phyloP scores from a whole-genome alignment of 2,329 filamentous ascomycete genomes.

The Colletotrichum tofieldiae region DNA sequence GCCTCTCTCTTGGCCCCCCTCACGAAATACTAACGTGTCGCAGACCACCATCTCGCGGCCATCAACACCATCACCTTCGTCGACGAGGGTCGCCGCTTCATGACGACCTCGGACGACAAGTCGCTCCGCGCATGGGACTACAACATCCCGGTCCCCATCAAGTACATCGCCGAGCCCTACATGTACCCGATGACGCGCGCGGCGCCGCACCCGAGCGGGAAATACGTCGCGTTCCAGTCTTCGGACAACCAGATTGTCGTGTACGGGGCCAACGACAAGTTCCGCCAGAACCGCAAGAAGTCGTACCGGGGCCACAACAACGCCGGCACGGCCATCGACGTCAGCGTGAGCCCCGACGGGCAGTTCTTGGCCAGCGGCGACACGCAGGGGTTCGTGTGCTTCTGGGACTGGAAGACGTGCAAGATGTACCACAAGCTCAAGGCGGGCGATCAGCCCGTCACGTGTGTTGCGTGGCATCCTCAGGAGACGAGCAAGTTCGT shows the following conservation, averaged over 20 bases:
- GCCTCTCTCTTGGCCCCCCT: neutral
- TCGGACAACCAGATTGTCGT: conserved; percentile 98
- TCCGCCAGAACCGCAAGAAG: conserved; percentile 98
- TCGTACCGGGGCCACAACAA: conserved; percentile 96
- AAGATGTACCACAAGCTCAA: conserved; percentile 99
- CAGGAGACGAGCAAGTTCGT: conserved; percentile 96
- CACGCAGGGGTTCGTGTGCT: conserved; percentile 89
- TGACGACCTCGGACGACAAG: conserved; percentile 98
- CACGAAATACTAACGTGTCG: neutral
- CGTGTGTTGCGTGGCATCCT: conserved; percentile 96
- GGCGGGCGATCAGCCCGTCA: conserved; percentile 85
- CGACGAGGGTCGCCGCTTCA: conserved; percentile 94
- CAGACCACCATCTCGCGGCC: conserved; percentile 94
- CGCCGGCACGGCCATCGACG: conserved; percentile 91
- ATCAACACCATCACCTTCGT: conserved; percentile 98
- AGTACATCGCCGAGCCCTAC: conserved; percentile 96
- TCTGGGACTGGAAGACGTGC: conserved; percentile 99
- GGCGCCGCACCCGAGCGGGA: conserved; percentile 87
- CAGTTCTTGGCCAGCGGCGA: conserved; percentile 93
- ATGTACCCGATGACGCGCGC: conserved; percentile 97
- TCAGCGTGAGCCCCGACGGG: conserved; percentile 90
- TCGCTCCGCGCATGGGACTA: conserved; percentile 98
- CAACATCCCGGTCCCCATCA: conserved; percentile 97
- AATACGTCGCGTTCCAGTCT: conserved; percentile 91
- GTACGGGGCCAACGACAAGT: conserved; percentile 94